phyloP scores from a whole-genome alignment of 352 stramenopile species.

The Pythium rhizo-oryzae region DNA sequence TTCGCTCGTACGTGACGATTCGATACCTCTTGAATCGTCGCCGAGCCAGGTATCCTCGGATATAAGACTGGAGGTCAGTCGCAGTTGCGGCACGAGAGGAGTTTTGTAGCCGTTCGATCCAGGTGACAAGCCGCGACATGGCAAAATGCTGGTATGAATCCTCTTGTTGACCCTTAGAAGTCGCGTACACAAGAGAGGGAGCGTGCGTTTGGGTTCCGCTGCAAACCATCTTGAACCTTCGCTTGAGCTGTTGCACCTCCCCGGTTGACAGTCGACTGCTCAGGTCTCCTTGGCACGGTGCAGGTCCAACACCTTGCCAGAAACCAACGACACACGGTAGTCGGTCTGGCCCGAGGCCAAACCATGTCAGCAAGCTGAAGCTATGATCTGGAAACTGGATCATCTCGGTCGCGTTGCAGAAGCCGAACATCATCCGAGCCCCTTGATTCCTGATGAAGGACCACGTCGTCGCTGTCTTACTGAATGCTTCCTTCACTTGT shows the following conservation, averaged over 20 bases:
- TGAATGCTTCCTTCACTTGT: slow-evolving; percentile 21
- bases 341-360: slow-evolving; percentile 23
- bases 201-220: background rate
- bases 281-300: background rate
- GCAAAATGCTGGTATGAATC: background rate
- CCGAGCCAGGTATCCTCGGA: slow-evolving; percentile 25
- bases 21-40: slow-evolving; percentile 28
- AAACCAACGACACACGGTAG: slow-evolving; percentile 44
- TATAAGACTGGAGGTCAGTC: slow-evolving; percentile 27
- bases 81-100: slow-evolving; percentile 16
- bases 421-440: slow-evolving; percentile 33
- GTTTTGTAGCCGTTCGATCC: slow-evolving; percentile 21
- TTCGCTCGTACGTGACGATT: slow-evolving; percentile 21
- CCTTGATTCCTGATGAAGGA: slow-evolving; percentile 30
- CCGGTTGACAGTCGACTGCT: slow-evolving; percentile 10
- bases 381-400: background rate
- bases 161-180: background rate
- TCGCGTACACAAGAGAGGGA: slow-evolving; percentile 9
- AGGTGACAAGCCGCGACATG: slow-evolving; percentile 21
- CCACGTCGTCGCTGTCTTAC: slow-evolving; percentile 42
- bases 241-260: slow-evolving; percentile 10
- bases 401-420: slow-evolving; percentile 28
- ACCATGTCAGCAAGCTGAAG: slow-evolving; percentile 43
- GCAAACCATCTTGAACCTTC: slow-evolving; percentile 26
- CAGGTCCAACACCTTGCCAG: slow-evolving; percentile 37